Evolutionary conservation across 2,329 filamentous ascomycete species (phyloP).

Genomic region (Bipolaris bicolor): DNA sequence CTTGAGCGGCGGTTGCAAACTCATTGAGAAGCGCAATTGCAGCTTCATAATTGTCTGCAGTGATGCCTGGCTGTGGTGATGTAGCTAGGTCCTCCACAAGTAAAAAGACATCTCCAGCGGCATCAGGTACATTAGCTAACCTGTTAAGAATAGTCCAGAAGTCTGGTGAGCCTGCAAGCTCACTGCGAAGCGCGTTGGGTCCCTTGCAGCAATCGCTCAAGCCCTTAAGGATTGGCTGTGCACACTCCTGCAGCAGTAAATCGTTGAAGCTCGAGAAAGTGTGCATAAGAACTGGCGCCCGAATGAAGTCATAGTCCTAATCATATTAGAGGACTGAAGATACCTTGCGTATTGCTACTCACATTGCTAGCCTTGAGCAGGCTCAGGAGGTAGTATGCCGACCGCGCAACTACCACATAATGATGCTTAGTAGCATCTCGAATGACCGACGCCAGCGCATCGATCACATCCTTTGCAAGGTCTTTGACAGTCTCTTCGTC

Average conservation of each 20-base stretch:
- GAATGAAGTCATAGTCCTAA: conserved; percentile 87
- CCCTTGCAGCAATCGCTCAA: conserved; percentile 80
- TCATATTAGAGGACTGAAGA: conserved; percentile 7
- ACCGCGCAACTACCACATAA: conserved; percentile 79
- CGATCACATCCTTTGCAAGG: conserved; percentile 80
- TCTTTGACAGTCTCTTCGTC: conserved; percentile 73
- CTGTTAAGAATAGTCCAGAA: conserved; percentile 92
- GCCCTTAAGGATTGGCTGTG: conserved; percentile 77
- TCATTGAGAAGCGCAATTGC: conserved; percentile 84
- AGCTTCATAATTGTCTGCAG: conserved; percentile 93
- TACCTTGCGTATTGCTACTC: conserved; percentile 45
- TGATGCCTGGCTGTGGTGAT: conserved; percentile 77
- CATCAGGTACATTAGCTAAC: conserved; percentile 71
- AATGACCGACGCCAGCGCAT: conserved; percentile 79
- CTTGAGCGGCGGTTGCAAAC: conserved; percentile 82
- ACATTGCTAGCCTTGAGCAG: conserved; percentile 85
- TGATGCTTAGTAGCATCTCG: conserved; percentile 81
- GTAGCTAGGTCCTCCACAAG: conserved; percentile 80
- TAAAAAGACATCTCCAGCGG: conserved; percentile 79
- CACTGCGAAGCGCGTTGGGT: conserved; percentile 78
- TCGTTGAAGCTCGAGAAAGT: conserved; percentile 87
- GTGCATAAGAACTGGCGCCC: conserved; percentile 89
- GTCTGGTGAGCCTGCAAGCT: conserved; percentile 94
- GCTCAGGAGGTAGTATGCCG: conserved; percentile 84
- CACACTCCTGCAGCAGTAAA: conserved; percentile 75